Percentiles rank a stretch among this genome's conserved stretches.
Evolutionary conservation across 805 yeast genomes (phyloP).

Genomic region (Blastobotrys parvus): DNA sequence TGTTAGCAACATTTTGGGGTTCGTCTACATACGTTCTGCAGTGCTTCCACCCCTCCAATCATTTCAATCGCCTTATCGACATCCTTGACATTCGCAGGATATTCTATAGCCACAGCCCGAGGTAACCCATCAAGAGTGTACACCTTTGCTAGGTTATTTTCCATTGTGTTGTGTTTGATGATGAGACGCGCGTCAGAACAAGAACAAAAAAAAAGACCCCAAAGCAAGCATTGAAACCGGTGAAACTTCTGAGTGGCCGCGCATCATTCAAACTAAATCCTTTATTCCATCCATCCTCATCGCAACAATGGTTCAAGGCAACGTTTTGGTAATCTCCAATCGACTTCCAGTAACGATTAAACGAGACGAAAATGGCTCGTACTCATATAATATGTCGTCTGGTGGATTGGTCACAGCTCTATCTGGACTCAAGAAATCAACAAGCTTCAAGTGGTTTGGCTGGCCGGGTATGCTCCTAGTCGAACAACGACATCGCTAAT

Average conservation of each 20-base stretch:
- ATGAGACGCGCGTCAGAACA: too few relatives aligned
- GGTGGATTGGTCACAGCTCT: constrained; percentile 97
- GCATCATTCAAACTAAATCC: too few relatives aligned
- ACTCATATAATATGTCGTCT: constrained; percentile 84
- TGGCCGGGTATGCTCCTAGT: constrained; percentile 64
- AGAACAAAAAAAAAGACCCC: not conserved
- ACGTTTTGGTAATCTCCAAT: constrained; percentile 87
- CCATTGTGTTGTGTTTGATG: too few relatives aligned
- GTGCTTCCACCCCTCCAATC: constrained; percentile 41
- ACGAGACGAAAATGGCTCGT: constrained; percentile 51
- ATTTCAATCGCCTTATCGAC: constrained; percentile 34
- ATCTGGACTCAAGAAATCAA: constrained; percentile 77
- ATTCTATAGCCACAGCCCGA: constrained; percentile 64
- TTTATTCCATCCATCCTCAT: too few relatives aligned
- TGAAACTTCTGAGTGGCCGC: too few relatives aligned
- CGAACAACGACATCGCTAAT: not conserved
- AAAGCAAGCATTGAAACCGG: too few relatives aligned
- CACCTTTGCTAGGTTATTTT: constrained; percentile 36
- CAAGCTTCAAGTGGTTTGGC: constrained; percentile 93
- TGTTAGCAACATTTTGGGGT: too few relatives aligned
- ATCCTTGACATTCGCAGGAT: constrained; percentile 61
- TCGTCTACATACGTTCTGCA: constrained; percentile 30
- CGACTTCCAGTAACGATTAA: constrained; percentile 90
- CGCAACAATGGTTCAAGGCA: constrained; percentile 35
- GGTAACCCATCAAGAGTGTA: constrained; percentile 60